These are phyloP conservation scores for Colletotrichum cordylinicola DNA, from an alignment of 2,329 filamentous ascomycete species.

Conservation along the genomic window DNA sequence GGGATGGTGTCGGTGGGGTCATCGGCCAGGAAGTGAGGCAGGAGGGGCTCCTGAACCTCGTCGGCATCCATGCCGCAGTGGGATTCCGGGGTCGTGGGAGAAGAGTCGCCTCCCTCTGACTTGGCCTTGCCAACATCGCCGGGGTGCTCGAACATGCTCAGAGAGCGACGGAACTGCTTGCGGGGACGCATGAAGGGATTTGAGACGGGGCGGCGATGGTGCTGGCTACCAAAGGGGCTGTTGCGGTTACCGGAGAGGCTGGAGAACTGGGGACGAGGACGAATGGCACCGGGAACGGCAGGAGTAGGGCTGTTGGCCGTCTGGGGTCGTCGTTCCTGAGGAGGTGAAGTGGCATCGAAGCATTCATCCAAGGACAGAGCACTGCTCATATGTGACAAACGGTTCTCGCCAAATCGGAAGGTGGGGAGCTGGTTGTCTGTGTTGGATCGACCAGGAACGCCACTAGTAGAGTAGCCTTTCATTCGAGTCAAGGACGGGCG, in stretches of 20 bases:
- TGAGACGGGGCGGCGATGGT: slow-evolving; percentile 71
- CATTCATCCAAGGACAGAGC: slow-evolving; percentile 78
- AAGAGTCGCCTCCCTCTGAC: slow-evolving; percentile 56
- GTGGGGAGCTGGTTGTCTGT: slow-evolving; percentile 71
- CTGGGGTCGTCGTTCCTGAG: slow-evolving; percentile 69
- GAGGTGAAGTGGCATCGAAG: slow-evolving; percentile 77
- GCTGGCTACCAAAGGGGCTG: slow-evolving; percentile 76
- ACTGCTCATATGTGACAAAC: slow-evolving; percentile 40
- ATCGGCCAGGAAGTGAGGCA: slow-evolving; percentile 85
- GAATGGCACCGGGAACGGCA: slow-evolving; percentile 62
- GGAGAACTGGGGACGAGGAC: slow-evolving; percentile 70
- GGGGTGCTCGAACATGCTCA: slow-evolving; percentile 98
- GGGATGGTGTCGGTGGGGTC: slow-evolving; percentile 87
- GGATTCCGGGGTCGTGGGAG: slow-evolving; percentile 53
- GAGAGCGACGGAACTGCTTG: slow-evolving; percentile 87
- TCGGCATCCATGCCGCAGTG: slow-evolving; percentile 86
- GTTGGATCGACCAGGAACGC: slow-evolving; percentile 64
- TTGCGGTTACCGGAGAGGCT: slow-evolving; percentile 66
- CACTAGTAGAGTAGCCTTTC: slow-evolving; percentile 76
- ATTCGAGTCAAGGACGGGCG: slow-evolving; percentile 77
- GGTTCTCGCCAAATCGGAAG: slow-evolving; percentile 69
- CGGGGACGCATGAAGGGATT: slow-evolving; percentile 78
- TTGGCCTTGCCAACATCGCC: slow-evolving; percentile 87
- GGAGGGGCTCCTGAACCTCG: slow-evolving; percentile 71
- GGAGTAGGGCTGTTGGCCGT: slow-evolving; percentile 65